Percentiles rank a stretch among this genome's conserved stretches.
phyloP scores from a whole-genome alignment of 768 basidiomycete species.

The Boletus tomentosulus region DNA sequence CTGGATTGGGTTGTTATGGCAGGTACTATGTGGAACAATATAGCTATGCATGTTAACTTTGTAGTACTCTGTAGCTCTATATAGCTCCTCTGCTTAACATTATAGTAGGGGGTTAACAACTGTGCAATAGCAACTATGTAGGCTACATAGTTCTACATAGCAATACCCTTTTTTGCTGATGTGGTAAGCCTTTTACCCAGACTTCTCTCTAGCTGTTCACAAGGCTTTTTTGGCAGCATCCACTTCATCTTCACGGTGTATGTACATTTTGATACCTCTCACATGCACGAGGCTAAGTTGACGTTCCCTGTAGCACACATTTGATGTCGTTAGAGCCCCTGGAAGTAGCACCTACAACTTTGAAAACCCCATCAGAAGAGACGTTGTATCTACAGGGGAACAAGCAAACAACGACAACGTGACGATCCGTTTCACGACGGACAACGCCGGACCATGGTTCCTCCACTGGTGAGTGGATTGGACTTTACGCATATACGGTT shows the following conservation, averaged over 20 bases:
- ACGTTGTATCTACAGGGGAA: constrained; percentile 39
- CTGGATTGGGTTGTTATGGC: too few relatives aligned
- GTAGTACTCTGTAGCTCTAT: too few relatives aligned
- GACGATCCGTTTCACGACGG: constrained; percentile 60
- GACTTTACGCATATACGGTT: neutral
- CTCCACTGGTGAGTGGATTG: constrained; percentile 16
- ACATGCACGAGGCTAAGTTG: neutral
- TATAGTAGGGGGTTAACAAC: too few relatives aligned
- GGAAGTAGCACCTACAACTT: constrained; percentile 38
- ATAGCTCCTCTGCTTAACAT: too few relatives aligned
- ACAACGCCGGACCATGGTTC: constrained; percentile 45
- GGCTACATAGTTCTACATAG: too few relatives aligned
- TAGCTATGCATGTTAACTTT: too few relatives aligned
- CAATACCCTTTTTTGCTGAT: too few relatives aligned
- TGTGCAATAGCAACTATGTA: too few relatives aligned
- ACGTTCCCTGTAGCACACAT: constrained; percentile 31
- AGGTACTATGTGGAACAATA: too few relatives aligned
- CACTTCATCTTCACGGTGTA: constrained; percentile 23
- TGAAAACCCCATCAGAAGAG: constrained; percentile 48
- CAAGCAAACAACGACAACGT: constrained; percentile 35
- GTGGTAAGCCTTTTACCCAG: constrained; percentile 13
- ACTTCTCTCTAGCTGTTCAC: neutral
- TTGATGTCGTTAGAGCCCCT: constrained; percentile 40
- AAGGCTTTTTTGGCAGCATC: constrained; percentile 7
- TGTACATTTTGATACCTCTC: neutral